phyloP scores from a whole-genome alignment of 2,329 filamentous ascomycete species.

The Aspergillus japonicus region DNA sequence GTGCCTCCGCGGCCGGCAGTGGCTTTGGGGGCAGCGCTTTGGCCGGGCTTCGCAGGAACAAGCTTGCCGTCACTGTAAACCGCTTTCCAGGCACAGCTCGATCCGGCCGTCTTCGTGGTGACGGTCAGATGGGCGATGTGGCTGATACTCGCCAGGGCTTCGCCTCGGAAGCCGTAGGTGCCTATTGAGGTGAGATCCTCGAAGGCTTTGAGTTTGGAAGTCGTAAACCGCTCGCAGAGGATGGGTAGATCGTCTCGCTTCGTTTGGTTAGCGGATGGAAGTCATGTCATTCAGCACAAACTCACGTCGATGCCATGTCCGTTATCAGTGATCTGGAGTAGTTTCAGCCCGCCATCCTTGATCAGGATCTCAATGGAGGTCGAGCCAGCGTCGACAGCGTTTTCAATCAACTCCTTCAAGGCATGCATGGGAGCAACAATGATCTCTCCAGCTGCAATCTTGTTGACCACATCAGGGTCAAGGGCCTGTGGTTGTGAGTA shows the following conservation, averaged over 20 bases:
- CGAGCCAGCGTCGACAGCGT: slow-evolving; percentile 94
- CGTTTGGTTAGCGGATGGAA: background rate
- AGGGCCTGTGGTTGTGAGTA: slow-evolving; percentile 61
- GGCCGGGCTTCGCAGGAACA: slow-evolving; percentile 80
- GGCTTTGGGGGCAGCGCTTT: slow-evolving; percentile 79
- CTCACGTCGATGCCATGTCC: slow-evolving; percentile 89
- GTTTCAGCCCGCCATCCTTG: slow-evolving; percentile 91
- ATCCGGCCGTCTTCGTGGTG: slow-evolving; percentile 88
- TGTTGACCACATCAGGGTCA: slow-evolving; percentile 92
- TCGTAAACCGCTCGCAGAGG: slow-evolving; percentile 93
- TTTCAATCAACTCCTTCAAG: slow-evolving; percentile 94
- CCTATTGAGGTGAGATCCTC: slow-evolving; percentile 87
- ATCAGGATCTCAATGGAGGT: slow-evolving; percentile 87
- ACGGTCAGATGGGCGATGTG: slow-evolving; percentile 96
- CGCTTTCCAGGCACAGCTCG: slow-evolving; percentile 84
- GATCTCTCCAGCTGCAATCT: slow-evolving; percentile 96
- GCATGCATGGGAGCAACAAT: slow-evolving; percentile 97
- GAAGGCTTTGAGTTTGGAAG: slow-evolving; percentile 90
- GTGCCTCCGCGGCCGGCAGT: slow-evolving; percentile 86
- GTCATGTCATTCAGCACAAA: slow-evolving; percentile 7
- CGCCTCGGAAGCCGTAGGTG: slow-evolving; percentile 96
- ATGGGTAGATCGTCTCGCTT: slow-evolving; percentile 89
- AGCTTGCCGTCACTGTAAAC: slow-evolving; percentile 83
- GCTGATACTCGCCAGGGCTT: slow-evolving; percentile 94
- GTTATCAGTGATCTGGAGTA: slow-evolving; percentile 96